Percentiles rank a stretch among this genome's conserved stretches.
phyloP scores from a whole-genome alignment of 2,329 filamentous ascomycete species.

The Penicillium brevicompactum region DNA sequence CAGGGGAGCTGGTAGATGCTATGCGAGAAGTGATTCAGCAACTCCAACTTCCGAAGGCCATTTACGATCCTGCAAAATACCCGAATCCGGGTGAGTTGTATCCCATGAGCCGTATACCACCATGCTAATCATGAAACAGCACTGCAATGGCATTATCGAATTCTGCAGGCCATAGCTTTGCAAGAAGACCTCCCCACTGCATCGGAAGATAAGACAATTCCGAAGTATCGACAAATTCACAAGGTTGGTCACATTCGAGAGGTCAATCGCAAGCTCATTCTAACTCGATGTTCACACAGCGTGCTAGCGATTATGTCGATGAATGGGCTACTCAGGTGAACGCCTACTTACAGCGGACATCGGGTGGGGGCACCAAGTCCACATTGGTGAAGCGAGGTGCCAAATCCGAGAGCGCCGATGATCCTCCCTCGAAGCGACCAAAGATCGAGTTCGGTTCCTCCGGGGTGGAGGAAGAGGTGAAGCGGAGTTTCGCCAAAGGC shows the following conservation, averaged over 20 bases:
- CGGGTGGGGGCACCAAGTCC: constrained; percentile 40
- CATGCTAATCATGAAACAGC: constrained; percentile 41
- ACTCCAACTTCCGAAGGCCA: constrained; percentile 80
- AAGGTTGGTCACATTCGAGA: constrained; percentile 53
- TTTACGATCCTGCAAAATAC: constrained; percentile 83
- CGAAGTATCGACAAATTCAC: constrained; percentile 83
- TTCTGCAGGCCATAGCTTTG: constrained; percentile 85
- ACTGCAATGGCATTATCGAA: constrained; percentile 96
- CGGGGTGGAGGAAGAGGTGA: constrained; percentile 42
- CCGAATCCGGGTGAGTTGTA: constrained; percentile 68
- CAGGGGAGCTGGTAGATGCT: constrained; percentile 72
- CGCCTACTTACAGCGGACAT: constrained; percentile 54
- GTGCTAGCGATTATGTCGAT: constrained; percentile 75
- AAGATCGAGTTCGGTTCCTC: constrained; percentile 41
- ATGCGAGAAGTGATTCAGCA: constrained; percentile 86
- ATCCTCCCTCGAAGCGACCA: constrained; percentile 46
- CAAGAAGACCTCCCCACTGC: constrained; percentile 84
- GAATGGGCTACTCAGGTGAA: constrained; percentile 75
- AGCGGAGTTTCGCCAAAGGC: constrained; percentile 44
- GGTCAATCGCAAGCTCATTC: neutral
- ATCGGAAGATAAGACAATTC: constrained; percentile 76
- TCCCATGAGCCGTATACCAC: neutral
- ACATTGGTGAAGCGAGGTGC: constrained; percentile 52
- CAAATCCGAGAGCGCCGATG: constrained; percentile 29
- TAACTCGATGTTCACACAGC: constrained; percentile 38